Conservation (phyloP, 257 asterid species). For the Nicotiana paniculata region DNA sequence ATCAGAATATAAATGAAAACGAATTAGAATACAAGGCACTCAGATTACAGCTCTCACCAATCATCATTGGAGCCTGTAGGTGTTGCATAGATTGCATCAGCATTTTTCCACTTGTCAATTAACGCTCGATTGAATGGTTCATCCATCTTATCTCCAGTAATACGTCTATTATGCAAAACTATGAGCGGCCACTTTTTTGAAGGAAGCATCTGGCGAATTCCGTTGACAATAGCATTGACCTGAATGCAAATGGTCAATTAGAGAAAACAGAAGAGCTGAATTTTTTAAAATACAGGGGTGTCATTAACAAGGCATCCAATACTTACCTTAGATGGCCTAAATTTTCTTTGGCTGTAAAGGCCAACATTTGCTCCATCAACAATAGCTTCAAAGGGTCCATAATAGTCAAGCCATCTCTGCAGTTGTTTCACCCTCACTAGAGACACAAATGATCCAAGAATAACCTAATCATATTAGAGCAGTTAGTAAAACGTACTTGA, state of each 20-base stretch:
- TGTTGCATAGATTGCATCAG: constrained; percentile 78
- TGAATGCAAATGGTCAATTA: constrained; percentile 14
- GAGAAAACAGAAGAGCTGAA: constrained; percentile 7
- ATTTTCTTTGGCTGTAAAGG: constrained; percentile 58
- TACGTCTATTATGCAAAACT: constrained; percentile 70
- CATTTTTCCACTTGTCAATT: constrained; percentile 68
- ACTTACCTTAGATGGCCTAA: constrained; percentile 67
- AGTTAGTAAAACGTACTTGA: constrained; percentile 41
- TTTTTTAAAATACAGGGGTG: neutral
- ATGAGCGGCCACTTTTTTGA: constrained; percentile 80
- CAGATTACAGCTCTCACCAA: constrained; percentile 40
- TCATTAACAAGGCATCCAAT: constrained; percentile 7
- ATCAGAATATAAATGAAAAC: constrained; percentile 7
- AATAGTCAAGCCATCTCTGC: constrained; percentile 85
- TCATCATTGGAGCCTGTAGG: constrained; percentile 97
- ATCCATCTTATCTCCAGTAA: constrained; percentile 62
- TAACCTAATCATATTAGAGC: neutral
- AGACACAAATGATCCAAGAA: constrained; percentile 4
- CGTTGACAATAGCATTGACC: constrained; percentile 75
- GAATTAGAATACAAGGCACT: neutral
- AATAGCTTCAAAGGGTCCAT: constrained; percentile 90
- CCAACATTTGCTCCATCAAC: constrained; percentile 89
- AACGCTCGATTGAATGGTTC: constrained; percentile 48
- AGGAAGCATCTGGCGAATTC: constrained; percentile 75
- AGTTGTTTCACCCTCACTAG: constrained; percentile 23